These are phyloP conservation scores for Sporobolomyces pararoseus DNA, from an alignment of 768 basidiomycete genomes.

Conservation along the genomic window DNA sequence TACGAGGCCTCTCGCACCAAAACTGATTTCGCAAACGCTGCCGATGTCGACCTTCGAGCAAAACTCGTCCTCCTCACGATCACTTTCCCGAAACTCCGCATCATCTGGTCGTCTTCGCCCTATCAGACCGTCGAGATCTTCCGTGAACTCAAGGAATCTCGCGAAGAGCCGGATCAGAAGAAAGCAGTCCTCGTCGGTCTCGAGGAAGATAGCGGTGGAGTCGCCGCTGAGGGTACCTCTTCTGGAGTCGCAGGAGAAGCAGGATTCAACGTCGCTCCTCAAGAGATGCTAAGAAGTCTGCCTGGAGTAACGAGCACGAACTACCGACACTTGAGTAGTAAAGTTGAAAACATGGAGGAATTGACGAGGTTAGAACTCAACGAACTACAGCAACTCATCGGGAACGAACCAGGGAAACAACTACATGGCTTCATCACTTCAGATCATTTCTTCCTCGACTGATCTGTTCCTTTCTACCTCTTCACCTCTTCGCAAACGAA, in stretches of 20 bases:
- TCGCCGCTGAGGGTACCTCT: constrained; percentile 50
- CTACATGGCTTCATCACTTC: constrained; percentile 76
- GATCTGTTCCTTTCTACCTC: neutral
- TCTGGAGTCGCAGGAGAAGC: constrained; percentile 63
- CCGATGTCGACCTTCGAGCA: constrained; percentile 64
- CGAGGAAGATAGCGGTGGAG: constrained; percentile 58
- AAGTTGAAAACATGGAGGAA: constrained; percentile 70
- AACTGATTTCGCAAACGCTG: constrained; percentile 6
- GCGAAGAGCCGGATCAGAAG: constrained; percentile 71
- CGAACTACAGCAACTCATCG: constrained; percentile 69
- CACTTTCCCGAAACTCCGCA: constrained; percentile 82
- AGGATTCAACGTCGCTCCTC: constrained; percentile 58
- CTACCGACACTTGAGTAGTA: constrained; percentile 74
- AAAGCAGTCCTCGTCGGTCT: constrained; percentile 76
- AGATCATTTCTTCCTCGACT: constrained; percentile 20
- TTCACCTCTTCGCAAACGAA: too few relatives aligned
- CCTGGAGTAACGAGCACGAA: constrained; percentile 85
- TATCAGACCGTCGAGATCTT: constrained; percentile 89
- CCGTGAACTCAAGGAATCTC: constrained; percentile 77
- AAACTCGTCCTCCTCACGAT: constrained; percentile 86
- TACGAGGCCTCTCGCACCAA: constrained; percentile 34
- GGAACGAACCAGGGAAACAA: constrained; percentile 71
- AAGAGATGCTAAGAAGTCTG: constrained; percentile 73
- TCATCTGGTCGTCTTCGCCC: constrained; percentile 96
- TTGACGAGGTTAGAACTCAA: constrained; percentile 63